These are phyloP conservation scores for Sextonia rubra DNA, from an alignment of 164 flowering plant genomes.

Conservation along the genomic window DNA sequence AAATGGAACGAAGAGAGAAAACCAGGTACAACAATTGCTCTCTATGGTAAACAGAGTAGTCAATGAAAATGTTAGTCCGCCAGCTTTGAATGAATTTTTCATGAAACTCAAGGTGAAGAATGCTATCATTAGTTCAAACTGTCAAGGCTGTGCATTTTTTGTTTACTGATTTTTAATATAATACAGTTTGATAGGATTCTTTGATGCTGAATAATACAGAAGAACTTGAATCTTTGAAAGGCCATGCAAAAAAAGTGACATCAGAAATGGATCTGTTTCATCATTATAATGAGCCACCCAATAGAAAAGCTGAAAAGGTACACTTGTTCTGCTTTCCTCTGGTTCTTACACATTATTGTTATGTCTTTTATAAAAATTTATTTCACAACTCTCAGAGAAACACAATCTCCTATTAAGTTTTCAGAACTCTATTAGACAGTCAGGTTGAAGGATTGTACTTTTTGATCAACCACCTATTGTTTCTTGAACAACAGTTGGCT, in stretches of 20 bases:
- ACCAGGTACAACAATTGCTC: conserved; percentile 61
- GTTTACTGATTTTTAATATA: too few species aligned
- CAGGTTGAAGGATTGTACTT: too few species aligned
- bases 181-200: background rate
- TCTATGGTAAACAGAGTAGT: conserved; percentile 46
- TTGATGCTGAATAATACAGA: too few species aligned
- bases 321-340: background rate
- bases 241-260: conserved; percentile 47
- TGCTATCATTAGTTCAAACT: background rate
- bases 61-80: conserved; percentile 54
- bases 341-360: too few species aligned
- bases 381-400: too few species aligned
- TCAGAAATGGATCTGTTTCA: conserved; percentile 49
- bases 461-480: background rate
- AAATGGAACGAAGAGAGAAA: conserved; percentile 36
- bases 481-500: conserved; percentile 37
- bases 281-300: conserved; percentile 55
- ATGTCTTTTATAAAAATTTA: too few species aligned
- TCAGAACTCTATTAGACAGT: too few species aligned
- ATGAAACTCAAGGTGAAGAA: conserved; percentile 45
- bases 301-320: conserved; percentile 77
- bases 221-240: conserved; percentile 41
- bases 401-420: background rate
- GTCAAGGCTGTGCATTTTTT: too few species aligned
- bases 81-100: conserved; percentile 63